Evolutionary conservation across 139 green algal genomes (phyloP).

Genomic region (Volvox africanus): DNA sequence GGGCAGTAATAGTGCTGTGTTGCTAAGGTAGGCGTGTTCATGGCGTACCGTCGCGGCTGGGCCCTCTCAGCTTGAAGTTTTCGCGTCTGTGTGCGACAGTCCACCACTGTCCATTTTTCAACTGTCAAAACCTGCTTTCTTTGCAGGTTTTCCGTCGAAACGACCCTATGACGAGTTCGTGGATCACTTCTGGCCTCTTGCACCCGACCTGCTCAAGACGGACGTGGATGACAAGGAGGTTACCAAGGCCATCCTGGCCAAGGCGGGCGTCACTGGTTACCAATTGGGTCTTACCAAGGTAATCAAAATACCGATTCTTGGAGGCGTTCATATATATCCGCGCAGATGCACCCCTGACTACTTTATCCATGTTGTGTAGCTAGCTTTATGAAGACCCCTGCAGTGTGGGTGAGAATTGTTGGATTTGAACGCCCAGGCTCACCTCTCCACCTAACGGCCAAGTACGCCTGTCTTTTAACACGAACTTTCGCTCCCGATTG

Average conservation of each 20-base stretch:
- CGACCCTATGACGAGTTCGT: constrained; percentile 91
- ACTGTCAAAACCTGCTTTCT: not conserved
- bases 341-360: too few species aligned
- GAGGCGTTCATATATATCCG: too few species aligned
- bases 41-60: too few species aligned
- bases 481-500: too few species aligned
- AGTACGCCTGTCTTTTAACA: too few species aligned
- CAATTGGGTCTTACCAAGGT: constrained; percentile 92
- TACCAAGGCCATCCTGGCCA: constrained; percentile 54
- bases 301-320: not conserved
- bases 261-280: constrained; percentile 66
- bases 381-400: too few species aligned
- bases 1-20: not conserved
- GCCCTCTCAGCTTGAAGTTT: not conserved
- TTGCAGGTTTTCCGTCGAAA: constrained; percentile 91
- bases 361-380: too few species aligned
- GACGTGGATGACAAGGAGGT: constrained; percentile 72
- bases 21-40: not conserved
- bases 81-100: not conserved
- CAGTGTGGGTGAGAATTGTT: too few species aligned
- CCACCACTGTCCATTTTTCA: not conserved
- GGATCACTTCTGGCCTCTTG: constrained; percentile 94
- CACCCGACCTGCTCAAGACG: constrained; percentile 67
- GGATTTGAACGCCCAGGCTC: too few species aligned
- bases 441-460: too few species aligned